Evolutionary conservation across 2,329 filamentous ascomycete genomes (phyloP).

Genomic region (Thelonectria discophora): DNA sequence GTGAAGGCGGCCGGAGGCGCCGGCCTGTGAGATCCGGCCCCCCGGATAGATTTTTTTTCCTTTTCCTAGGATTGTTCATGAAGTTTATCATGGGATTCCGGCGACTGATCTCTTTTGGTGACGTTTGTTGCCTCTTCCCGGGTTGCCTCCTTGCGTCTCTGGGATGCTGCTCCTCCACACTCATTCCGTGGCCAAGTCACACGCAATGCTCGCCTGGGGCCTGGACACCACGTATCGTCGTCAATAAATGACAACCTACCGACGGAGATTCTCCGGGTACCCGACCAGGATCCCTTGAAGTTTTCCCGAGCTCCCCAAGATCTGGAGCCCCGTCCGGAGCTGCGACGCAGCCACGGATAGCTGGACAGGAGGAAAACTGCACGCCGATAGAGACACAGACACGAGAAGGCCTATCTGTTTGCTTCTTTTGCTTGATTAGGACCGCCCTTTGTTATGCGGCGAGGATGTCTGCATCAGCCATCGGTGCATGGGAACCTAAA

Average conservation of each 20-base stretch:
- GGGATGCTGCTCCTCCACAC: background rate
- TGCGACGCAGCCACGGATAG: background rate
- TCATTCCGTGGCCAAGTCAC: background rate
- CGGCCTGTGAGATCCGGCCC: slow-evolving; percentile 21
- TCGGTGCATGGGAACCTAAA: slow-evolving; percentile 28
- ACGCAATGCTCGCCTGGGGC: background rate
- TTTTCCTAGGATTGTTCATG: background rate
- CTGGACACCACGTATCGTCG: background rate
- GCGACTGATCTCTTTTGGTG: slow-evolving; percentile 15
- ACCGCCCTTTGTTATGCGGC: slow-evolving; percentile 5
- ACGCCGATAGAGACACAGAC: background rate
- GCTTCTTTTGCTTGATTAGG: slow-evolving; percentile 12
- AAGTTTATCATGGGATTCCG: slow-evolving; percentile 12
- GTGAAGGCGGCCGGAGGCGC: slow-evolving; percentile 28
- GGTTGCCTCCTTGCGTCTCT: background rate
- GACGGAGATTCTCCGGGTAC: slow-evolving; percentile 37
- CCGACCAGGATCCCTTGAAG: slow-evolving; percentile 26
- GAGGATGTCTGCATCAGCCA: slow-evolving; percentile 21
- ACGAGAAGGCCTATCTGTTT: background rate
- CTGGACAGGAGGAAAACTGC: background rate
- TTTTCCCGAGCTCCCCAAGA: slow-evolving; percentile 20
- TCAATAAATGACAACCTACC: slow-evolving; percentile 7
- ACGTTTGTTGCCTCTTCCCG: background rate
- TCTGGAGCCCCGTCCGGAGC: slow-evolving; percentile 7
- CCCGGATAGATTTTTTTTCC: background rate